Evolutionary conservation across 805 yeast genomes (phyloP).

Genomic region (Kuraishia capsulata): DNA sequence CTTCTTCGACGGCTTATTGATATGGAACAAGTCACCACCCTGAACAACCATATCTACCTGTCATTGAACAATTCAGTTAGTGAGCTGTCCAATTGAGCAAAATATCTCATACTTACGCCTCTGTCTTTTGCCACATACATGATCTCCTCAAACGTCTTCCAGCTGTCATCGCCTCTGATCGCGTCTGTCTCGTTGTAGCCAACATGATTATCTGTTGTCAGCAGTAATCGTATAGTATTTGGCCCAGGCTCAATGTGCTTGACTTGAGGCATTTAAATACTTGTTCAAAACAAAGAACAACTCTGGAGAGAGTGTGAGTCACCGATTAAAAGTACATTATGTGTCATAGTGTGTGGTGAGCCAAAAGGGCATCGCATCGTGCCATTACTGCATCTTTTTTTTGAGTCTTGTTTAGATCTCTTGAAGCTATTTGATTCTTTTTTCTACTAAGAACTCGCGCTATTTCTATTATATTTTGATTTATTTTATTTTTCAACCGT

Average conservation of each 20-base stretch:
- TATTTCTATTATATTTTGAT: too few relatives aligned
- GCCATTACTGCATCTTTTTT: neutral
- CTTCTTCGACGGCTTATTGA: slow-evolving; percentile 81
- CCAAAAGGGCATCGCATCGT: neutral
- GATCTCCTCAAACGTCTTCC: slow-evolving; percentile 81
- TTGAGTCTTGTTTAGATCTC: too few relatives aligned
- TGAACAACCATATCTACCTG: slow-evolving; percentile 77
- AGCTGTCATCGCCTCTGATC: slow-evolving; percentile 81
- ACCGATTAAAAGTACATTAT: too few relatives aligned
- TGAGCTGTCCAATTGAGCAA: neutral
- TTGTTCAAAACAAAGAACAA: too few relatives aligned
- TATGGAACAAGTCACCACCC: slow-evolving; percentile 89
- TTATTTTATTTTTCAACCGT: too few relatives aligned
- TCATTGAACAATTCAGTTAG: neutral
- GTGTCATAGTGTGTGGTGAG: too few relatives aligned
- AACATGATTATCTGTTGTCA: slow-evolving; percentile 95
- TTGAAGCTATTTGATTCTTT: too few relatives aligned
- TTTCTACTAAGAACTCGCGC: too few relatives aligned
- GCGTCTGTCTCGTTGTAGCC: slow-evolving; percentile 90
- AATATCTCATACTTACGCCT: slow-evolving; percentile 33
- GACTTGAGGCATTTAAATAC: slow-evolving; percentile 26
- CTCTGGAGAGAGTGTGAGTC: too few relatives aligned
- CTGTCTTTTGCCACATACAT: slow-evolving; percentile 56
- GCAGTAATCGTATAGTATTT: slow-evolving; percentile 65
- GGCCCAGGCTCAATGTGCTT: slow-evolving; percentile 36